Evolutionary conservation across 1,284 basidiomycete genomes (phyloP), one percentile per base, ranked within the genome.

Genomic region (Cutaneotrichosporon dermatis): DNA sequence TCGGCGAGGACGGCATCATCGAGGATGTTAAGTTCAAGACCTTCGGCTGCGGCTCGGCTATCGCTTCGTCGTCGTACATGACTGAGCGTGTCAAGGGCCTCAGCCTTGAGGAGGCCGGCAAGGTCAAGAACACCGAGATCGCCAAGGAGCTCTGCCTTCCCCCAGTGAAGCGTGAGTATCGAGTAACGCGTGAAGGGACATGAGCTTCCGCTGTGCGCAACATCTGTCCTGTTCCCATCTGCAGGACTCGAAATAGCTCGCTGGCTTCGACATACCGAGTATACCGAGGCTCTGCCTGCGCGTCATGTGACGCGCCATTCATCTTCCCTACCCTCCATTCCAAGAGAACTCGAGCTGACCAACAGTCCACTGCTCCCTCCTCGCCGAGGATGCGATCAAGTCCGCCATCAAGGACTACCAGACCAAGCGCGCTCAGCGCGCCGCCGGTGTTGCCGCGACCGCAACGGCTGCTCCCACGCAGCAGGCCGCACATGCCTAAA

Each of bases 11-110:
- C 61, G 81, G 77, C 45, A 85, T 97, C 79, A 99, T 99, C 74
- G 90, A 89, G 58, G 95, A 99, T 75, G 96, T 98, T 78, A 96
- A 95, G 80, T 99, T 98, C 85, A 98, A 96, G 82, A 96, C 93
- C 0, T 97, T 96, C 76, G 93, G 93, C 12, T 79, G 72, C 59
- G 76, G 96, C 59, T 95, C 91, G 64, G 96, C 95, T 66, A 99
- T 99, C 65, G 96, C 96, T 2, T 95, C 92, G 4, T 92, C 89
- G 72, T 92, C 90, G 10, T 97, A 93, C 78, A 92, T 96, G 89
- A 99, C 95, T 15, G 95, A 99, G 81, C 88, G 93, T 54, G 94
- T 99, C 67, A 96, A 89, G 81, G 96, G 96, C 33, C 83, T 99
- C 68, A 88, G 88, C 13, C 81, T 99, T 58, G 94, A 98, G 59